These are phyloP conservation scores for Glarea lozoyensis DNA, from an alignment of 495 filamentous ascomycete genomes.

Conservation along the genomic window DNA sequence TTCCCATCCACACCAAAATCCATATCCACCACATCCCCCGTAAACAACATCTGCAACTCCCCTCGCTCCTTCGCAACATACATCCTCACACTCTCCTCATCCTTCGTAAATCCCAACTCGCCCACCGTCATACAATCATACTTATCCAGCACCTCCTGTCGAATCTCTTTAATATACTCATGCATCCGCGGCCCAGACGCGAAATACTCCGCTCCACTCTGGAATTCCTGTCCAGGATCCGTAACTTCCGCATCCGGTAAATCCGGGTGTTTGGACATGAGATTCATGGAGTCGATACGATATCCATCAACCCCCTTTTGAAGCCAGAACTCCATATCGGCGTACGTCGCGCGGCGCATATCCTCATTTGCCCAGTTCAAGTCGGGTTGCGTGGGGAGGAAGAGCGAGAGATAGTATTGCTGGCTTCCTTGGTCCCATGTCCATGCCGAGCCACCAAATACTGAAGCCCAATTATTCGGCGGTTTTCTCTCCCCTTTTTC, in stretches of 20 bases:
- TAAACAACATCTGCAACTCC: slow-evolving; percentile 68
- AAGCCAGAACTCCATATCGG: slow-evolving; percentile 54
- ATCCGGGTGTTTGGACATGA: slow-evolving; percentile 48
- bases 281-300: slow-evolving; percentile 59
- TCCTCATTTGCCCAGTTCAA: slow-evolving; percentile 56
- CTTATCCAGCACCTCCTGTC: slow-evolving; percentile 43
- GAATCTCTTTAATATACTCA: slow-evolving; percentile 42
- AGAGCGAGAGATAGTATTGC: slow-evolving; percentile 55
- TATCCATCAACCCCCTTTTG: slow-evolving; percentile 49
- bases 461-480: slow-evolving; percentile 54
- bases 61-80: neutral
- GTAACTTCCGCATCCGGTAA: slow-evolving; percentile 43
- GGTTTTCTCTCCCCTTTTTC: slow-evolving; percentile 41
- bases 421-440: slow-evolving; percentile 43
- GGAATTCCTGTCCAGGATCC: slow-evolving; percentile 28
- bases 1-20: slow-evolving; percentile 46
- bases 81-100: neutral
- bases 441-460: slow-evolving; percentile 54
- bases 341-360: slow-evolving; percentile 47
- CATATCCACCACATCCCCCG: slow-evolving; percentile 58
- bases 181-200: slow-evolving; percentile 59
- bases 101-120: slow-evolving; percentile 54
- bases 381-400: slow-evolving; percentile 50
- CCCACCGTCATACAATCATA: slow-evolving; percentile 65
- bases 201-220: slow-evolving; percentile 46